Evolutionary conservation across 2,329 filamentous ascomycete species (phyloP).

Genomic region (Alternaria triticimaculans): DNA sequence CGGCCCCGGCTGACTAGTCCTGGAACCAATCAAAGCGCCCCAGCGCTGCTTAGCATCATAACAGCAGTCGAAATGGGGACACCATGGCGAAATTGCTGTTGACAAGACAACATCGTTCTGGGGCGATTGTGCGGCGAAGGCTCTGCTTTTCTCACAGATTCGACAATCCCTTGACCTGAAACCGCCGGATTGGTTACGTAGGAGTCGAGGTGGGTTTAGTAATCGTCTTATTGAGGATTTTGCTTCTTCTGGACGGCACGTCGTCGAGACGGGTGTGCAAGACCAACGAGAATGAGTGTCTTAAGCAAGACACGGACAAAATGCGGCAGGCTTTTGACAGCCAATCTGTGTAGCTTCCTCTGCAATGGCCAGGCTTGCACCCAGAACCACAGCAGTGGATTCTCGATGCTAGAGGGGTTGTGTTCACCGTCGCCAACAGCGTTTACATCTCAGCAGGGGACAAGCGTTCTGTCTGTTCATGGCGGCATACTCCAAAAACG

Average conservation of each 20-base stretch:
- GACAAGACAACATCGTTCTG: constrained; percentile 2
- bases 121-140: background rate
- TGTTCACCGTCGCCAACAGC: constrained; percentile 4
- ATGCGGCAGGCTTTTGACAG: constrained; percentile 4
- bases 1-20: constrained; percentile 23
- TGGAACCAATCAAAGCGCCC: constrained; percentile 28
- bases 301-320: constrained; percentile 8
- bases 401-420: background rate
- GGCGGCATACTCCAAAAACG: background rate
- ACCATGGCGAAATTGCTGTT: constrained; percentile 14
- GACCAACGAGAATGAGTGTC: constrained; percentile 7
- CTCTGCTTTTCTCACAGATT: background rate
- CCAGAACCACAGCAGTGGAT: background rate
- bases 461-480: background rate
- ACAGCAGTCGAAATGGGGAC: constrained; percentile 13
- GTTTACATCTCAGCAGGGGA: background rate
- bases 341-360: constrained; percentile 4
- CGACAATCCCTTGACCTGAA: constrained; percentile 6
- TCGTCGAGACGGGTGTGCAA: constrained; percentile 3
- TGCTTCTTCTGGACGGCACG: constrained; percentile 4
- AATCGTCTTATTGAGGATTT: background rate
- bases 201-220: constrained; percentile 1
- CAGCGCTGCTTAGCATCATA: constrained; percentile 9
- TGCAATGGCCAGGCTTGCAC: background rate
- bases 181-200: background rate